Percentiles rank a stretch among this genome's conserved stretches.
phyloP scores from a whole-genome alignment of 805 yeast species.

The Kodamaea restingae region DNA sequence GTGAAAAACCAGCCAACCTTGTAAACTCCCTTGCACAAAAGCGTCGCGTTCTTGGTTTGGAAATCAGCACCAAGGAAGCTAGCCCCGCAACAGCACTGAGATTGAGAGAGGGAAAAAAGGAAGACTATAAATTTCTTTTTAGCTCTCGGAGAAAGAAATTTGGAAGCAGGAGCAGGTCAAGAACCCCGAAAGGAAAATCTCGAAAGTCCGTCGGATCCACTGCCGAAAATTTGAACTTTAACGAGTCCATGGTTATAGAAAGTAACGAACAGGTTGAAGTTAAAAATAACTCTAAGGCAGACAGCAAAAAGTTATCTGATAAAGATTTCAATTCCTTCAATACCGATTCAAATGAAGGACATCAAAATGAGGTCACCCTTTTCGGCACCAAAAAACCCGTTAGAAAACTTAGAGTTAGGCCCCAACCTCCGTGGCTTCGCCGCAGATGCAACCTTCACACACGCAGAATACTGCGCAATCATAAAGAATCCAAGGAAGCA shows the following conservation, averaged over 20 bases:
- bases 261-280: constrained; percentile 1
- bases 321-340: too few species aligned
- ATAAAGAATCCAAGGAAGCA: constrained; percentile 1
- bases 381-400: too few species aligned
- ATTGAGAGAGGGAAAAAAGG: constrained; percentile 12
- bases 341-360: too few species aligned
- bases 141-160: background rate
- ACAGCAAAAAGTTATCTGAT: too few species aligned
- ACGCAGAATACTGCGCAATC: background rate
- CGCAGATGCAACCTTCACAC: background rate
- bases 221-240: background rate
- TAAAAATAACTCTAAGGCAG: too few species aligned
- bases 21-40: too few species aligned
- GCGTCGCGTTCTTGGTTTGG: constrained; percentile 23
- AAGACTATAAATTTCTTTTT: too few species aligned
- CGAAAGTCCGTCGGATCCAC: too few species aligned
- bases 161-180: background rate
- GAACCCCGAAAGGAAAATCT: too few species aligned
- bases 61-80: constrained; percentile 17
- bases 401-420: background rate
- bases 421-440: constrained; percentile 1
- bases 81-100: constrained; percentile 19
- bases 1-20: background rate
- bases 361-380: too few species aligned
- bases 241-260: background rate